These are phyloP conservation scores for Tephrocybe sp. DNA, from an alignment of 768 basidiomycete genomes.

Conservation along the genomic window DNA sequence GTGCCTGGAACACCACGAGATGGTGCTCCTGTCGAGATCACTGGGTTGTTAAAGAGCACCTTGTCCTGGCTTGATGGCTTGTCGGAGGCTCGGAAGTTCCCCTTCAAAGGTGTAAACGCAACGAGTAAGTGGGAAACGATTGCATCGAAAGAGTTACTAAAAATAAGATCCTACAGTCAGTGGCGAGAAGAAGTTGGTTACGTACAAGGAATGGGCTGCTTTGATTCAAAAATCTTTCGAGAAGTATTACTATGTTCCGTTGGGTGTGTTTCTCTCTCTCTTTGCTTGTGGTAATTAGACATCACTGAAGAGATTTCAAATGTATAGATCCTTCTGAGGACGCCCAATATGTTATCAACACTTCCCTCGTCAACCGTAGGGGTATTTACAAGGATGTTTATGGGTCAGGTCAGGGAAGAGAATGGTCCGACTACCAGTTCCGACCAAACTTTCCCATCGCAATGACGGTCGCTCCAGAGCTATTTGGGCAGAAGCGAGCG, in stretches of 20 bases:
- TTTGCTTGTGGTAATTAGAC: background rate
- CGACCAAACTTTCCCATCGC: constrained; percentile 93
- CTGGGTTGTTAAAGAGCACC: constrained; percentile 89
- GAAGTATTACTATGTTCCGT: constrained; percentile 84
- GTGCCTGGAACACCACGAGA: constrained; percentile 95
- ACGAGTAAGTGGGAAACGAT: constrained; percentile 52
- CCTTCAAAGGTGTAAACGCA: constrained; percentile 85
- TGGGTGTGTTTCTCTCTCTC: constrained; percentile 48
- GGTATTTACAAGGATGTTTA: constrained; percentile 99
- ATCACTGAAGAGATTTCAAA: constrained; percentile 4
- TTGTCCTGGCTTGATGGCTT: constrained; percentile 83
- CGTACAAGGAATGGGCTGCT: constrained; percentile 88
- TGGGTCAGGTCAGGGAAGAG: constrained; percentile 80
- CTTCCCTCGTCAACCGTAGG: constrained; percentile 75
- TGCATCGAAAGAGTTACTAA: background rate
- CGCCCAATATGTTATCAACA: constrained; percentile 61
- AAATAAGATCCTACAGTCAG: constrained; percentile 48
- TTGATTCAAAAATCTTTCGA: constrained; percentile 88
- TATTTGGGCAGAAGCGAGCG: constrained; percentile 82
- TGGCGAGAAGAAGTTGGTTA: constrained; percentile 65
- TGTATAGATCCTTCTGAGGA: constrained; percentile 69
- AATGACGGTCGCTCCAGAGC: constrained; percentile 95
- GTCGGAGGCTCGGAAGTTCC: constrained; percentile 66
- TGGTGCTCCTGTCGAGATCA: constrained; percentile 95
- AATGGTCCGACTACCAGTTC: constrained; percentile 98